Evolutionary conservation across 257 asterid species (phyloP).

Genomic region (Gentiana dahurica): DNA sequence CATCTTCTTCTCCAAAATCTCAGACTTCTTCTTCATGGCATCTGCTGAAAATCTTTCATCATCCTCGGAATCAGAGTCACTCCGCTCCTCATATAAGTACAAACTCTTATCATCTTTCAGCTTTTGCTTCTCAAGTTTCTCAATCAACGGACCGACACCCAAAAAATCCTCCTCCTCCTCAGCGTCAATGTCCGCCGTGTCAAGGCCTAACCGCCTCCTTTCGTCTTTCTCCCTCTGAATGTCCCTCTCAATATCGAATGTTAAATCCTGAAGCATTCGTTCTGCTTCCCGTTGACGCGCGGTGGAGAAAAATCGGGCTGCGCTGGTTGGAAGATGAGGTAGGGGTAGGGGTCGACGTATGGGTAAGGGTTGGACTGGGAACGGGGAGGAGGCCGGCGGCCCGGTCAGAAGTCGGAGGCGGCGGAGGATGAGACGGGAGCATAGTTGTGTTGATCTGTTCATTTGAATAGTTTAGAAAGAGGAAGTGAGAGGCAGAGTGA

Average conservation of each 20-base stretch:
- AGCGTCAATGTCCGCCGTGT: constrained; percentile 41
- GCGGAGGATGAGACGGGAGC: constrained; percentile 14
- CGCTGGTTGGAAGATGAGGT: not conserved
- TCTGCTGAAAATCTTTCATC: constrained; percentile 43
- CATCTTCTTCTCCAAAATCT: constrained; percentile 49
- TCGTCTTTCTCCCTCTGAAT: constrained; percentile 42
- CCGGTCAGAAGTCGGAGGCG: constrained; percentile 10
- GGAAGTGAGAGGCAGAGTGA: too few relatives aligned
- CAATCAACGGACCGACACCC: constrained; percentile 39
- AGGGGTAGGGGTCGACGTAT: constrained; percentile 1
- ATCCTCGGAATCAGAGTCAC: constrained; percentile 68
- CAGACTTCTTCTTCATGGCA: constrained; percentile 21
- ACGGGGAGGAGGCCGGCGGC: constrained; percentile 1
- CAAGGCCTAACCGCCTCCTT: constrained; percentile 41
- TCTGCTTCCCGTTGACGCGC: constrained; percentile 14
- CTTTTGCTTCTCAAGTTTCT: constrained; percentile 39
- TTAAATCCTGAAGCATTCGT: constrained; percentile 26
- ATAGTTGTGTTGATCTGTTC: constrained; percentile 2
- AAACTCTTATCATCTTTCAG: constrained; percentile 16
- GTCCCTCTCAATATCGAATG: constrained; percentile 28
- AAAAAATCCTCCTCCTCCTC: constrained; percentile 45
- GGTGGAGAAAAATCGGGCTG: constrained; percentile 7
- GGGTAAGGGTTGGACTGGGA: not conserved
- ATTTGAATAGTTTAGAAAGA: not conserved
- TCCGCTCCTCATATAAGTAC: constrained; percentile 42